Conservation (phyloP, 768 basidiomycete genomes). For the Boletellus ananas region DNA sequence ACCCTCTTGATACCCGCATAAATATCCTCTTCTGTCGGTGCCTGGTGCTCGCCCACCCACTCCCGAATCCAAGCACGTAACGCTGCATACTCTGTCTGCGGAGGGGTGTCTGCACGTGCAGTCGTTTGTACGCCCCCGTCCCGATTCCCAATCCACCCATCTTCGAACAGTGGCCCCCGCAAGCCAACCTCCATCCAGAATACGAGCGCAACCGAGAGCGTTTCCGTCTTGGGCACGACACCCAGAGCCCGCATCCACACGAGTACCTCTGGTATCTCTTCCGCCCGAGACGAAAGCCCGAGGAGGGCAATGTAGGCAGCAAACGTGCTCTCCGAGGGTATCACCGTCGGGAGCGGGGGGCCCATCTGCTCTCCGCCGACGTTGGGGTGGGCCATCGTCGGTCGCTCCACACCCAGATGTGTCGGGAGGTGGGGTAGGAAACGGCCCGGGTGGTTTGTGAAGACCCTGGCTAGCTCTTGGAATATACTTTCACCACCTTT, state of each 20-base stretch:
- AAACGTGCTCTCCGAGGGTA: constrained; percentile 51
- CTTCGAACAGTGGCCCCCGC: constrained; percentile 56
- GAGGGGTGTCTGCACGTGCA: neutral
- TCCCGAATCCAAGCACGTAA: constrained; percentile 47
- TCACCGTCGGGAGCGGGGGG: constrained; percentile 32
- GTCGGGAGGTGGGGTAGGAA: constrained; percentile 10
- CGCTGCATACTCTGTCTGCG: constrained; percentile 21
- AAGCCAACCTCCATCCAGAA: constrained; percentile 71
- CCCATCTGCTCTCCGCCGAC: constrained; percentile 6
- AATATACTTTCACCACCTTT: constrained; percentile 13
- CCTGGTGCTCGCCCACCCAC: constrained; percentile 50
- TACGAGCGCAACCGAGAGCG: constrained; percentile 59
- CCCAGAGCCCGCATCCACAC: constrained; percentile 70
- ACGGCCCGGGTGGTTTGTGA: constrained; percentile 4
- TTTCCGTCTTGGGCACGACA: constrained; percentile 49
- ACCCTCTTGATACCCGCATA: constrained; percentile 24
- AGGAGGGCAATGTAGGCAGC: constrained; percentile 59
- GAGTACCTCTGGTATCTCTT: constrained; percentile 62
- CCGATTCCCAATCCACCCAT: constrained; percentile 27
- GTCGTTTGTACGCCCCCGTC: neutral
- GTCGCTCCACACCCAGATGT: constrained; percentile 4
- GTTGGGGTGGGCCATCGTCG: neutral
- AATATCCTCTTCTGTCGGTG: constrained; percentile 43
- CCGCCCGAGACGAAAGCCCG: constrained; percentile 43
- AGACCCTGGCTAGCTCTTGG: constrained; percentile 21